Conservation (phyloP, 768 basidiomycete genomes). For the Podaxis sp. region DNA sequence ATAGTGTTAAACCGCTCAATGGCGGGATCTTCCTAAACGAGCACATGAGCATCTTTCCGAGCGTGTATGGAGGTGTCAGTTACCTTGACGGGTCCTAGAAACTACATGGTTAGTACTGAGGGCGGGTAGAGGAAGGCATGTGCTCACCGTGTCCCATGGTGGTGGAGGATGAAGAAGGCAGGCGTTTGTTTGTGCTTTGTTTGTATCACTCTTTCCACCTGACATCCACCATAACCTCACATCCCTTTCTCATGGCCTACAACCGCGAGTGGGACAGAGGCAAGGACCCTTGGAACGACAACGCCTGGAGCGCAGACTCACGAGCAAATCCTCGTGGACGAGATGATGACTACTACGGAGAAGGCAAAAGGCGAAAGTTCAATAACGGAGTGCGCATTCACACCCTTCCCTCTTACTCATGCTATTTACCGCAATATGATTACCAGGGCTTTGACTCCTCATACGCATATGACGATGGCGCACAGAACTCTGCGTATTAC, state of each 20-base stretch:
- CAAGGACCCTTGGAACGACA: constrained; percentile 56
- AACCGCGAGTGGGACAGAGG: constrained; percentile 88
- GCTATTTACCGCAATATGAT: constrained; percentile 32
- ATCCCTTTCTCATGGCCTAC: constrained; percentile 49
- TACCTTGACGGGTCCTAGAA: constrained; percentile 57
- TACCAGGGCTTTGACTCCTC: constrained; percentile 24
- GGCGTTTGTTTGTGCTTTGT: constrained; percentile 33
- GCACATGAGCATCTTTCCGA: not conserved
- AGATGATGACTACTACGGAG: constrained; percentile 66
- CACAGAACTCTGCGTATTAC: constrained; percentile 18
- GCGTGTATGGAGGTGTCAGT: not conserved
- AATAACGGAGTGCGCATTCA: constrained; percentile 61
- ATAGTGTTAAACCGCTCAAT: constrained; percentile 53
- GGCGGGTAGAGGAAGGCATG: not conserved
- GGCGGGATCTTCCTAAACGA: constrained; percentile 46
- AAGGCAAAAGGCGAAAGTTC: constrained; percentile 76
- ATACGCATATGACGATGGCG: constrained; percentile 12
- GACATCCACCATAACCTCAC: constrained; percentile 20
- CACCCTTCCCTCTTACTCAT: not conserved
- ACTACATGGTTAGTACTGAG: constrained; percentile 14
- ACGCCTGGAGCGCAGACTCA: constrained; percentile 35
- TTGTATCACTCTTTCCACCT: constrained; percentile 28
- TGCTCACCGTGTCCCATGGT: constrained; percentile 54
- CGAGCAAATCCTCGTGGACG: constrained; percentile 44
- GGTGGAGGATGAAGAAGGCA: constrained; percentile 24